A percentile compares a stretch with the other conserved stretches of the same genome.
Conservation (phyloP, 345 rosid species). For the Aquilaria yunnanensis region DNA sequence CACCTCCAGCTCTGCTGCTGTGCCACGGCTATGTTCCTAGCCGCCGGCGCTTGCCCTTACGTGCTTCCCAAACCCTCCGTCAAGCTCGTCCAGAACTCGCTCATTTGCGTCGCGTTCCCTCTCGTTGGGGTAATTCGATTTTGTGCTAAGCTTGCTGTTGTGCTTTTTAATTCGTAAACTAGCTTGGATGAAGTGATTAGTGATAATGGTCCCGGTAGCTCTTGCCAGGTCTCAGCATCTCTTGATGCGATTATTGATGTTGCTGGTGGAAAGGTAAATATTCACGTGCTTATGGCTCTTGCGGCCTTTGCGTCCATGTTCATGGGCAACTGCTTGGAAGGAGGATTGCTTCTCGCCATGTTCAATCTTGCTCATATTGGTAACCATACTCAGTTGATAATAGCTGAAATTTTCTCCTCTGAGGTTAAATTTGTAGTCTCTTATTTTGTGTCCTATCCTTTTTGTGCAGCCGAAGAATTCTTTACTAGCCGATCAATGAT, state of each 20-base stretch:
- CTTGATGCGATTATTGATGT: slow-evolving; percentile 87
- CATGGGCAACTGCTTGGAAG: slow-evolving; percentile 96
- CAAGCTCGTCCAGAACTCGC: slow-evolving; percentile 60
- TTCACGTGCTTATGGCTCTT: slow-evolving; percentile 94
- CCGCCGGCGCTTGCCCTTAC: slow-evolving; percentile 73
- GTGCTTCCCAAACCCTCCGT: slow-evolving; percentile 51
- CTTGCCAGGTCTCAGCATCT: slow-evolving; percentile 74
- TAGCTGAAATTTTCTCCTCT: neutral
- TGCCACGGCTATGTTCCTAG: slow-evolving; percentile 63
- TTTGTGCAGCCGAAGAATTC: slow-evolving; percentile 86
- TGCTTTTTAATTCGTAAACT: neutral
- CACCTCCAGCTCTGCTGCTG: slow-evolving; percentile 77
- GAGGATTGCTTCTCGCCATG: slow-evolving; percentile 95
- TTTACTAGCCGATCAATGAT: slow-evolving; percentile 90
- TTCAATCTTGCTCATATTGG: slow-evolving; percentile 97
- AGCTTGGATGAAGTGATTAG: neutral
- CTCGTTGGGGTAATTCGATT: slow-evolving; percentile 67
- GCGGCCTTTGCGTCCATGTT: slow-evolving; percentile 91
- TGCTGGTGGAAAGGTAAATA: slow-evolving; percentile 89
- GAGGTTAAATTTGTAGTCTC: slow-evolving; percentile 8
- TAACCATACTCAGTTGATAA: slow-evolving; percentile 20
- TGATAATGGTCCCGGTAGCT: neutral
- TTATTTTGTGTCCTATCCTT: slow-evolving; percentile 3
- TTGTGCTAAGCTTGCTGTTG: slow-evolving; percentile 1
- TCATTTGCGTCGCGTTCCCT: slow-evolving; percentile 70